Base-by-base conservation (phyloP, 2,329 filamentous ascomycete species). In the Ophiostoma angusticollis region DNA sequence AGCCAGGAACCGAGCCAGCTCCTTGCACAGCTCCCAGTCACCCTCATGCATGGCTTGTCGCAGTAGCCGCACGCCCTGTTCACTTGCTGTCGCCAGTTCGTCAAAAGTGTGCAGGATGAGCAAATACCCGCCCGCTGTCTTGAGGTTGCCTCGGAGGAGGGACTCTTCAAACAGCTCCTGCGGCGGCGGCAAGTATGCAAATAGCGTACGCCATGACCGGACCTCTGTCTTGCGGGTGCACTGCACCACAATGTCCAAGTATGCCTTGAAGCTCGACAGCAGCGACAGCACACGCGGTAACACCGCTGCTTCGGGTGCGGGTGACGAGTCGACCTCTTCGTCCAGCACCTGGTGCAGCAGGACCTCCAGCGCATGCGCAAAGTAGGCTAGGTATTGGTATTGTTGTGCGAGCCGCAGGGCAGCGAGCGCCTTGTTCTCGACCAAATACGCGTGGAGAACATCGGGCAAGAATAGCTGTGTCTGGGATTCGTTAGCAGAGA, bases 211-310 rank as follows among this genome's bases (percentile, higher is more conserved):
- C 91, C 91, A 98, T 40, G 85, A 93, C 28, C 89, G 78, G 7
- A 94, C 78, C 55, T 98, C 91, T 0, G 91, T 98, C 60, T 98
- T 98, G 39, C 91, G 80, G 2, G 91, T 95, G 60, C 91, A 98
- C 60, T 93, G 91, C 16, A 98, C 81, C 18, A 98, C 80, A 42
- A 96, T 91, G 52, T 96, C 89, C 13, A 96, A 76, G 53, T 95
- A 98, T 42, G 85, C 76, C 40, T 78, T 80, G 58, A 85, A 82
- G 1, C 79, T 84, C 1, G 81, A 82, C 41, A 78, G 56, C 8
- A 79, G 65, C 0, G 73, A 78, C 17, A 78, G 56, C 2, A 79
- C 74, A 4, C 78, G 59, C 51, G 76, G 70, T 52, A 87, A 54
- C 48, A 82, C 60, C 50, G 80, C 65, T 56, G 76, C 67, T 46